Evolutionary conservation across 495 filamentous ascomycete genomes (phyloP), one percentile per base, ranked within the genome.

Genomic region (Aspergillus biplanus): DNA sequence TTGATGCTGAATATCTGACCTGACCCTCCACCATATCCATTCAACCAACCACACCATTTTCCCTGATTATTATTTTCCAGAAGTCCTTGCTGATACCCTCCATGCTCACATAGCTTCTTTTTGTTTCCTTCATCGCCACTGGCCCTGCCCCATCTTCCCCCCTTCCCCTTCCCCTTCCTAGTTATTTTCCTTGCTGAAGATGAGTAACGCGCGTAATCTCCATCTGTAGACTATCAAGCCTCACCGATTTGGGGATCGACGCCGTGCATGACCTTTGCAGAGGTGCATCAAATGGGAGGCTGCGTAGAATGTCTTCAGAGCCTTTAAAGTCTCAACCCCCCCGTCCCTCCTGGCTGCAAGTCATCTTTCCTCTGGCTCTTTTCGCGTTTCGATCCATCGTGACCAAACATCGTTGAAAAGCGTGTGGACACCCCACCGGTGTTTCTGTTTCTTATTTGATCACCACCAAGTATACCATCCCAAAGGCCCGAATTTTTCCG

Each of bases 211-310:
- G 59, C 39, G 64, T 67, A 69, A 65, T 69, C 35, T 57, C 56
- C 50, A 50, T 63, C 53, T 64, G 47, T 59, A 59, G 57, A 48
- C 58, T 57, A 46, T 67, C 61, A 70, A 70, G 68, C 68, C 68
- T 70, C 58, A 60, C 64, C 55, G 58, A 68, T 65, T 68, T 63
- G 66, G 63, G 52, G 76, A 79, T 79, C 75, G 71, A 77, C 76
- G 67, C 65, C 73, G 74, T 80, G 79, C 79, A 82, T 80, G 80
- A 81, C 78, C 75, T 69, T 71, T 72, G 72, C 71, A 72, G 69
- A 74, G 76, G 77, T 76, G 78, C 75, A 80, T 77, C 82, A 82
- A 84, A 83, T 85, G 81, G 77, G 79, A 81, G 75, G 68, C 74
- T 75, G 71, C 72, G 76, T 68, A 82, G 74, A 73, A 65, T 65